A percentile compares a stretch with the other conserved stretches of the same genome.
phyloP scores from a whole-genome alignment of 148 eudicot genomes.

The Heliosperma pusillum region DNA sequence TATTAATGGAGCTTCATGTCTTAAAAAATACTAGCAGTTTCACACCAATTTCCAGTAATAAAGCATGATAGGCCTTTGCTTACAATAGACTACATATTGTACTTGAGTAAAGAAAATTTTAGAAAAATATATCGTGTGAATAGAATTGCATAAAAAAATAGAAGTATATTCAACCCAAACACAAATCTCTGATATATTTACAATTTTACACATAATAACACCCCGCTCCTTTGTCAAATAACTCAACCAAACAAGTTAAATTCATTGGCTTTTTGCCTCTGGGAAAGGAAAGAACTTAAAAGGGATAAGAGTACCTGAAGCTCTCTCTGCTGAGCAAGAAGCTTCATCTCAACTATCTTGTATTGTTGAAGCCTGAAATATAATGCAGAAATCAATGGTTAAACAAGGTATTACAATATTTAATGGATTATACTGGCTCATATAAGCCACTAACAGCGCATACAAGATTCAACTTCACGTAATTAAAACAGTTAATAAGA shows the following conservation, averaged over 20 bases:
- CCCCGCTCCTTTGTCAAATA: neutral
- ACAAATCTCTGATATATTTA: neutral
- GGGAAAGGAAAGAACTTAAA: neutral
- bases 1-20: neutral
- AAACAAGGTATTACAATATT: neutral
- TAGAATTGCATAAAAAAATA: neutral
- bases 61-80: neutral
- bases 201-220: neutral
- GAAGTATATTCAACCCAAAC: neutral
- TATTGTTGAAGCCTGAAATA: slow-evolving; percentile 77
- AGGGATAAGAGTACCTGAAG: slow-evolving; percentile 57
- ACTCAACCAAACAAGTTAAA: neutral
- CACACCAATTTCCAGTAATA: neutral
- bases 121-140: too few relatives aligned
- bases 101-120: neutral
- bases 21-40: neutral
- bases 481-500: neutral
- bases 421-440: neutral
- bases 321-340: slow-evolving; percentile 85
- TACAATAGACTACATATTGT: neutral
- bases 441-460: neutral
- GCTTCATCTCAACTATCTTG: slow-evolving; percentile 76
- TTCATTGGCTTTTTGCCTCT: neutral
- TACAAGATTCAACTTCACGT: neutral
- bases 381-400: neutral